Conservation (phyloP, 1,139 yeast genomes). For the Kurtzmaniella quercitrusa region DNA sequence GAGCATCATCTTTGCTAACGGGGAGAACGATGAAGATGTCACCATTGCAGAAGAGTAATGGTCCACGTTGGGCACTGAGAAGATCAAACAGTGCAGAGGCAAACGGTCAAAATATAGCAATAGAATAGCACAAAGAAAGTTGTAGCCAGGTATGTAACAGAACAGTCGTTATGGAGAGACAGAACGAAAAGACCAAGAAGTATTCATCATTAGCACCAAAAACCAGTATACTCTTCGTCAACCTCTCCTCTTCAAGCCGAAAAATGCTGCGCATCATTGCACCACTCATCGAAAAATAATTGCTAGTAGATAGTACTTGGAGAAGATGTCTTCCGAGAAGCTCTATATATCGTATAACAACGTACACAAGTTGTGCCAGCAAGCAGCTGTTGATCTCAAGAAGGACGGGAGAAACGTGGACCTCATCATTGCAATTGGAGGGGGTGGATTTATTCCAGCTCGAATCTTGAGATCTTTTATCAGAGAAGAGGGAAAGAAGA, state of each 20-base stretch:
- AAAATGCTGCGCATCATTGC: neutral
- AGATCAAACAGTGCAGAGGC: neutral
- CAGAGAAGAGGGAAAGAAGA: constrained; percentile 50
- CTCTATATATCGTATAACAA: constrained; percentile 58
- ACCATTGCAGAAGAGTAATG: constrained; percentile 3
- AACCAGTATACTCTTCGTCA: too few relatives aligned
- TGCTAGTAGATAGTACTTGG: neutral
- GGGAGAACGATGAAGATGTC: constrained; percentile 38
- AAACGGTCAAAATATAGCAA: neutral
- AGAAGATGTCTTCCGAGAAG: constrained; percentile 24
- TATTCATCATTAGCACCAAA: too few relatives aligned
- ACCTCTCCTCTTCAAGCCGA: too few relatives aligned
- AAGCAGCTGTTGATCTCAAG: constrained; percentile 40
- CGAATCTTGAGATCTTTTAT: constrained; percentile 59
- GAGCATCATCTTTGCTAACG: constrained; percentile 32
- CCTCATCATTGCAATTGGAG: constrained; percentile 62
- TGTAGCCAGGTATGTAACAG: too few relatives aligned
- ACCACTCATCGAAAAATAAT: neutral
- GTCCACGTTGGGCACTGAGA: neutral
- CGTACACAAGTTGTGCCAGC: constrained; percentile 58
- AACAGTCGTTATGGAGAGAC: too few relatives aligned
- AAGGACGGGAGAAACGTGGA: constrained; percentile 48
- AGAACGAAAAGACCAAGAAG: too few relatives aligned
- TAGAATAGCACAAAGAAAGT: neutral
- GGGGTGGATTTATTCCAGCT: constrained; percentile 69